Evolutionary conservation across 2,329 filamentous ascomycete genomes (phyloP), one percentile per base, ranked within the genome.

Genomic region (Talaromyces sp.): DNA sequence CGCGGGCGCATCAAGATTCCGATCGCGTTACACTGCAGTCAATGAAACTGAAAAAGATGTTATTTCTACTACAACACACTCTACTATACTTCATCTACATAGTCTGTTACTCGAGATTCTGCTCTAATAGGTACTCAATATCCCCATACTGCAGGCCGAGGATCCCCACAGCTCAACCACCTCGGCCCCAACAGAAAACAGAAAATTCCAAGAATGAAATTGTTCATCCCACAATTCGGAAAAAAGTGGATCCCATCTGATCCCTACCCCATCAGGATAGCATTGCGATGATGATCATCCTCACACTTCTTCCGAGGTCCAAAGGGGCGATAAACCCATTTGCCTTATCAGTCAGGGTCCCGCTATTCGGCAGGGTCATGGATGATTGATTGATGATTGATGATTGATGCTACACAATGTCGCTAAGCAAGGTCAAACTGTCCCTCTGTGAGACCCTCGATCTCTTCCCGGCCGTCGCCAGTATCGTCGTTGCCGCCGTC

Each of bases 361-460:
- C 35, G 46, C 46, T 19, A 19, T 39, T 39, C 36, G 14, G 13
- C 3, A 35, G 7, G 2, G 11, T n/a, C 10, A 35, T 22, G 33
- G 17, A 39, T n/a, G n/a, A n/a, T n/a, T n/a, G n/a, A n/a, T n/a
- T n/a, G n/a, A n/a, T n/a, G n/a, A n/a, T n/a, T n/a, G n/a, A n/a
- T n/a, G n/a, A 16, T 30, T 40, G 19, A 27, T 41, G 24, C 10
- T 24, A 48, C 46, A 51, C 3, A 9, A 66, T 67, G 62, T 51
- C 58, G 13, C 20, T 62, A 11, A 47, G 51, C 30, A 50, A 51
- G n/a, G 47, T 59, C 10, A 58, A 58, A 36, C 62, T 72, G 51
- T 64, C 69, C 8, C 42, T 65, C 14, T 27, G 44, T 16, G 65
- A 70, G 55, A 70, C 68, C 50, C 60, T 71, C 33, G 69, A 71